Evolutionary conservation across 192 early-diverging fungal genomes (phyloP).

Genomic region (Physocladia obscura): DNA sequence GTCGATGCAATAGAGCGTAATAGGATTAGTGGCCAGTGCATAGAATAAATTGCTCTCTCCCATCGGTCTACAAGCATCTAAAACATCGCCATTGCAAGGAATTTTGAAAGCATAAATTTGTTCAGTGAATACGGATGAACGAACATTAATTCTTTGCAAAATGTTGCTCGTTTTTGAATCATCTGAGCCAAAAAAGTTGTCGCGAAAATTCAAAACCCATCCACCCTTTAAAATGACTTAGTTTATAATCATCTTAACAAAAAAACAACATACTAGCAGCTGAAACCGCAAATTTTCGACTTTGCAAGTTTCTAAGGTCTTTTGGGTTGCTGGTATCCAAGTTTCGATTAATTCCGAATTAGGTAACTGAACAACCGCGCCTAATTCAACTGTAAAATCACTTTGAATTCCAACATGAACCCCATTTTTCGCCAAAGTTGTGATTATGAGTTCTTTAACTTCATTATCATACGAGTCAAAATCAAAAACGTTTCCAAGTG

Average conservation of each 20-base stretch:
- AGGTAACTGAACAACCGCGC: constrained; percentile 48
- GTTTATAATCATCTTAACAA: no score
- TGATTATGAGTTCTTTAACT: constrained; percentile 68
- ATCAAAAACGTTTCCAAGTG: constrained; percentile 79
- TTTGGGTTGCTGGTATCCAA: constrained; percentile 42
- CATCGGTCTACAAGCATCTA: constrained; percentile 50
- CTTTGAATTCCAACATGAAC: constrained; percentile 71
- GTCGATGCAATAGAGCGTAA: constrained; percentile 55
- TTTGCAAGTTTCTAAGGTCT: background rate
- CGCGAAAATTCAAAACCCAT: constrained; percentile 5
- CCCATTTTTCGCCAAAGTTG: constrained; percentile 71
- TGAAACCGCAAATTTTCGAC: background rate
- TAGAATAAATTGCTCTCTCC: constrained; percentile 54
- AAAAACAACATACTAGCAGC: constrained; percentile 1
- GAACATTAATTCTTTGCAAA: no score
- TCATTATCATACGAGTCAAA: constrained; percentile 63
- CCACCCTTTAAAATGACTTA: constrained; percentile 1
- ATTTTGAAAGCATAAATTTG: constrained; percentile 67
- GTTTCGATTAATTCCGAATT: constrained; percentile 53
- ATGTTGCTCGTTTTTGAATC: no score
- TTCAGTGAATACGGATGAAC: constrained; percentile 58
- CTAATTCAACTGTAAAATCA: constrained; percentile 63
- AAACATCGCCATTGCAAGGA: constrained; percentile 61
- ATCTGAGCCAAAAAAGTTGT: no score
- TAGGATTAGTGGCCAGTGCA: constrained; percentile 62